Evolutionary conservation across 805 yeast genomes (phyloP).

Genomic region (Kazachstania kunashirensis): DNA sequence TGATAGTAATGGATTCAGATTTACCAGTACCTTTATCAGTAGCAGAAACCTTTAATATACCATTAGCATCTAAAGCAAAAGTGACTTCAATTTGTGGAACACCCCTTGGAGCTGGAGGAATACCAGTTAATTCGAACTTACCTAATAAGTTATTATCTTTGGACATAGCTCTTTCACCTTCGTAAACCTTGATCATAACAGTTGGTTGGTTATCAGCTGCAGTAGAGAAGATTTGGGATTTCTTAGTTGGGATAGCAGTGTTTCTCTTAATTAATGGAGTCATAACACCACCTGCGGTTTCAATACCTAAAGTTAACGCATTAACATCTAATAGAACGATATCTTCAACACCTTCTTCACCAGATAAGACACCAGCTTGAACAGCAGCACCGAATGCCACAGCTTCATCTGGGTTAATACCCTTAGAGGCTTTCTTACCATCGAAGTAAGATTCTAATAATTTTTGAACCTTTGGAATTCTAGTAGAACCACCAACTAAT

Average conservation of each 20-base stretch:
- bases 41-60: constrained; percentile 92
- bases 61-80: constrained; percentile 94
- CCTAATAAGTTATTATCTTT: constrained; percentile 93
- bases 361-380: constrained; percentile 95
- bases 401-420: constrained; percentile 98
- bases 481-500: constrained; percentile 97
- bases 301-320: constrained; percentile 91
- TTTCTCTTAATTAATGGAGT: constrained; percentile 90
- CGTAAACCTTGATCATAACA: constrained; percentile 85
- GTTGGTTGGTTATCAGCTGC: constrained; percentile 96
- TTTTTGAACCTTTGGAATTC: constrained; percentile 97
- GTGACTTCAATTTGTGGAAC: constrained; percentile 97
- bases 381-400: constrained; percentile 99
- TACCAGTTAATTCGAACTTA: constrained; percentile 92
- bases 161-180: constrained; percentile 93
- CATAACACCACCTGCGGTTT: constrained; percentile 97
- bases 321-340: constrained; percentile 86
- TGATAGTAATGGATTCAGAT: constrained; percentile 80
- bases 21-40: constrained; percentile 92
- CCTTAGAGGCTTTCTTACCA: constrained; percentile 94
- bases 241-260: constrained; percentile 91
- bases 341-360: constrained; percentile 89
- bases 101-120: constrained; percentile 99
- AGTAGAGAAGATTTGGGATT: constrained; percentile 90
- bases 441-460: constrained; percentile 81